A percentile compares a stretch with the other conserved stretches of the same genome.
phyloP scores from a whole-genome alignment of 2,329 filamentous ascomycete species.

The Penicillium sp. region DNA sequence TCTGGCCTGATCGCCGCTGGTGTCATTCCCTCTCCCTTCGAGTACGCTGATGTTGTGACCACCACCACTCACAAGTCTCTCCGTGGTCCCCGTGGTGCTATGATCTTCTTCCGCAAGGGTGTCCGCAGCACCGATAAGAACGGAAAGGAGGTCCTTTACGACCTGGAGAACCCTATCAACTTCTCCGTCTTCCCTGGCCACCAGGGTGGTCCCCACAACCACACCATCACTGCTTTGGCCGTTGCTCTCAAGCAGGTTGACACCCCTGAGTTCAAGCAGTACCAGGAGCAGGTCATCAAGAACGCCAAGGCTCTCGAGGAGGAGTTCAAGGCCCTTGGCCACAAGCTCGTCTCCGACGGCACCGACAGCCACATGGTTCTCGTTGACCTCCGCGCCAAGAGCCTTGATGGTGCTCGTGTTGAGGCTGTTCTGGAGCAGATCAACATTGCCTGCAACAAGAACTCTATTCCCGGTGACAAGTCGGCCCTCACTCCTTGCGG shows the following conservation, averaged over 20 bases:
- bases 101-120: slow-evolving; percentile 98
- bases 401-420: slow-evolving; percentile 85
- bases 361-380: slow-evolving; percentile 98
- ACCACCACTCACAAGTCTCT: slow-evolving; percentile 98
- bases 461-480: slow-evolving; percentile 96
- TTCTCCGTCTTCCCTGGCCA: slow-evolving; percentile 96
- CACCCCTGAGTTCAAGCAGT: slow-evolving; percentile 82
- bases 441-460: slow-evolving; percentile 99
- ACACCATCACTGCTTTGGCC: slow-evolving; percentile 93
- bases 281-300: slow-evolving; percentile 84
- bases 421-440: slow-evolving; percentile 96
- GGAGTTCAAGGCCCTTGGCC: slow-evolving; percentile 67
- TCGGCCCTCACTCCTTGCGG: slow-evolving; percentile 91
- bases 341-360: slow-evolving; percentile 87
- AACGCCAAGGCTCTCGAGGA: slow-evolving; percentile 86
- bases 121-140: slow-evolving; percentile 83
- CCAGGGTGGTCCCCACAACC: slow-evolving; percentile 97
- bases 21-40: slow-evolving; percentile 86
- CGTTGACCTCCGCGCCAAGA: slow-evolving; percentile 83
- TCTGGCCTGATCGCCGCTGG: slow-evolving; percentile 90
- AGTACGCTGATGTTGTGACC: slow-evolving; percentile 88
- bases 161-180: slow-evolving; percentile 92
- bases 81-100: slow-evolving; percentile 87
- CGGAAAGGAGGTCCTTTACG: slow-evolving; percentile 80
- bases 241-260: slow-evolving; percentile 94